These are phyloP conservation scores for Magnusiomyces magnusii DNA, from an alignment of 1,139 yeast species.

Conservation along the genomic window DNA sequence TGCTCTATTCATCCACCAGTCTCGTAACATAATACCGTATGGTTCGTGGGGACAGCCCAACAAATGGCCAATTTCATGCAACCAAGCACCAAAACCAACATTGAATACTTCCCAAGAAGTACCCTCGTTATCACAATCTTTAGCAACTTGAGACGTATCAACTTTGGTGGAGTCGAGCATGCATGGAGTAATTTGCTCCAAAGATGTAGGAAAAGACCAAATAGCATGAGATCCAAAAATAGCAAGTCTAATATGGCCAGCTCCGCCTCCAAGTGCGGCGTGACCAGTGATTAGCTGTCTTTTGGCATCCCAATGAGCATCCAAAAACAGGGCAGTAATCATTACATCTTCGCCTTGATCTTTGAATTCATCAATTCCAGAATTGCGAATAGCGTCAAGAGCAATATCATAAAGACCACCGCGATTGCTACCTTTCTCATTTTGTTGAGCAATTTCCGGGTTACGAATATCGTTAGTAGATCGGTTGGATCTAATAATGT, in stretches of 20 bases:
- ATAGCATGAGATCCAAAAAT: slow-evolving; percentile 92
- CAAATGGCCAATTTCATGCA: slow-evolving; percentile 92
- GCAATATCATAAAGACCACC: slow-evolving; percentile 80
- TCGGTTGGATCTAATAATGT: slow-evolving; percentile 58
- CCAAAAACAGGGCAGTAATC: slow-evolving; percentile 80
- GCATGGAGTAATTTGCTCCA: slow-evolving; percentile 60
- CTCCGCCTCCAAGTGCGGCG: slow-evolving; percentile 94
- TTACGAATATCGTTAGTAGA: slow-evolving; percentile 67
- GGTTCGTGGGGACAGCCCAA: slow-evolving; percentile 92
- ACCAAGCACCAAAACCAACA: slow-evolving; percentile 83
- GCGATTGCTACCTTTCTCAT: slow-evolving; percentile 56
- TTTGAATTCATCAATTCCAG: slow-evolving; percentile 46
- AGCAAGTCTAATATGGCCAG: slow-evolving; percentile 60
- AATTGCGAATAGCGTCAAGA: slow-evolving; percentile 51
- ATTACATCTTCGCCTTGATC: slow-evolving; percentile 48
- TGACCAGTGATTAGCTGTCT: slow-evolving; percentile 64
- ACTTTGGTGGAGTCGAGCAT: slow-evolving; percentile 66
- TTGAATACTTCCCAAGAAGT: slow-evolving; percentile 86
- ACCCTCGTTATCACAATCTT: slow-evolving; percentile 78
- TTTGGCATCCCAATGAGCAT: slow-evolving; percentile 70
- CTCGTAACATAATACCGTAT: slow-evolving; percentile 84
- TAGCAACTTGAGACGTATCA: slow-evolving; percentile 66
- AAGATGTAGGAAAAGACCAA: slow-evolving; percentile 78
- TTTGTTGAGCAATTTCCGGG: slow-evolving; percentile 83
- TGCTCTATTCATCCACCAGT: slow-evolving; percentile 59